A percentile compares a stretch with the other conserved stretches of the same genome.
Conservation (phyloP, 768 basidiomycete genomes). For the Flagelloscypha sp. region DNA sequence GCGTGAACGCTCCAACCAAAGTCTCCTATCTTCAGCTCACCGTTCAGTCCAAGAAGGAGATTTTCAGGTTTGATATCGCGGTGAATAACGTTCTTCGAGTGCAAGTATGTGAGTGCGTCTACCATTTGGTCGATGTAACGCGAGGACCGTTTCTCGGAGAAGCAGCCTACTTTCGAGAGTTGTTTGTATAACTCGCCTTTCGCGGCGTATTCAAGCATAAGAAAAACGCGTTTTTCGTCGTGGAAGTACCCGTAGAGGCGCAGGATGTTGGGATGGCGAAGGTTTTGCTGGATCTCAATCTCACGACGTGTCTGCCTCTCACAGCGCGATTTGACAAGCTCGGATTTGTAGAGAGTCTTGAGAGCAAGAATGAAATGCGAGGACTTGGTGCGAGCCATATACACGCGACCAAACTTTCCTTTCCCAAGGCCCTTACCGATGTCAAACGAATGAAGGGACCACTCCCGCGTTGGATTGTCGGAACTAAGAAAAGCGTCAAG, state of each 20-base stretch:
- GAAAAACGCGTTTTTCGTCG: slow-evolving; percentile 93
- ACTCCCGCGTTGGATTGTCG: slow-evolving; percentile 68
- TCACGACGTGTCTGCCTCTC: slow-evolving; percentile 97
- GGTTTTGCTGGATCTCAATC: slow-evolving; percentile 96
- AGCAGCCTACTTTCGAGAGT: slow-evolving; percentile 75
- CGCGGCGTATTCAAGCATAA: slow-evolving; percentile 96
- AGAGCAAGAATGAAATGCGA: slow-evolving; percentile 93
- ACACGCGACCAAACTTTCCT: slow-evolving; percentile 97
- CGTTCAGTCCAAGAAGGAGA: slow-evolving; percentile 85
- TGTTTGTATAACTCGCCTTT: slow-evolving; percentile 98
- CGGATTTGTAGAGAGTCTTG: slow-evolving; percentile 95
- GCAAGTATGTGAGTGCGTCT: slow-evolving; percentile 87
- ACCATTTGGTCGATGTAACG: slow-evolving; percentile 98
- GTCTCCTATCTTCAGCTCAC: slow-evolving; percentile 96
- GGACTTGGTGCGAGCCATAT: slow-evolving; percentile 91
- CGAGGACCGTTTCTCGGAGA: slow-evolving; percentile 81
- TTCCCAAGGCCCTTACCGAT: slow-evolving; percentile 97
- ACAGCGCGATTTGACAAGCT: slow-evolving; percentile 83
- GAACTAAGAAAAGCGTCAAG: not conserved
- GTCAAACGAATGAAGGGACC: slow-evolving; percentile 81
- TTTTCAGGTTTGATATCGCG: slow-evolving; percentile 99
- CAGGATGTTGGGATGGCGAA: slow-evolving; percentile 90
- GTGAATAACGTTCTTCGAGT: slow-evolving; percentile 95
- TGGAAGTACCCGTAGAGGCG: slow-evolving; percentile 97
- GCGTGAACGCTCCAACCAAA: slow-evolving; percentile 99